These are phyloP conservation scores for Golubevia sp. DNA, from an alignment of 1,284 basidiomycete species.

Conservation along the genomic window DNA sequence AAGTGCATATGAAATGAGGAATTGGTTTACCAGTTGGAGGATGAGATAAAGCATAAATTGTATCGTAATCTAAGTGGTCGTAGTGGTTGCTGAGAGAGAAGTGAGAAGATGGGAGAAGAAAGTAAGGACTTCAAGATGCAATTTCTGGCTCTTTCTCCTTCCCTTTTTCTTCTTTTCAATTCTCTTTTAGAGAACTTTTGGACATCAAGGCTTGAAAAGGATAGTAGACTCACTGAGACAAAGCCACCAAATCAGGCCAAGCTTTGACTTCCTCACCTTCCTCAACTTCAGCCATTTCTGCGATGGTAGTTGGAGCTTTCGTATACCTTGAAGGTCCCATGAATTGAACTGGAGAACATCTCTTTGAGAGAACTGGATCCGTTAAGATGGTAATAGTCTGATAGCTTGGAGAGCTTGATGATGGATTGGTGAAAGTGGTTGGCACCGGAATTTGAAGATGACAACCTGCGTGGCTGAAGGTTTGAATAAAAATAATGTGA, in stretches of 20 bases:
- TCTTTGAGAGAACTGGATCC: constrained; percentile 34
- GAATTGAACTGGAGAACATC: constrained; percentile 39
- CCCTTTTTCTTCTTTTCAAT: too few relatives aligned
- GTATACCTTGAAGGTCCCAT: constrained; percentile 37
- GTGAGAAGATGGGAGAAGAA: constrained; percentile 9
- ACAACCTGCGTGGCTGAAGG: constrained; percentile 23
- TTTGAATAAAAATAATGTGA: not conserved
- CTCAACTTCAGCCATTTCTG: constrained; percentile 19
- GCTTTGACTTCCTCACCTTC: constrained; percentile 16
- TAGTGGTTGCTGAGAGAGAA: constrained; percentile 29
- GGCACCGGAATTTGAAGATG: constrained; percentile 29
- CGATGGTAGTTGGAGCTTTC: constrained; percentile 28
- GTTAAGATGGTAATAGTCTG: constrained; percentile 24
- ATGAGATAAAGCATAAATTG: constrained; percentile 25
- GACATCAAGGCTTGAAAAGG: too few relatives aligned
- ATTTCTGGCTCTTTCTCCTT: too few relatives aligned
- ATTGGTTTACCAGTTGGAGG: constrained; percentile 3
- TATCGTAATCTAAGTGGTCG: constrained; percentile 40
- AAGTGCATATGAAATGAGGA: constrained; percentile 37
- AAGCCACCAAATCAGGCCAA: constrained; percentile 14
- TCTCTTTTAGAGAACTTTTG: too few relatives aligned
- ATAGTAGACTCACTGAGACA: too few relatives aligned
- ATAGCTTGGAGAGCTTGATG: not conserved
- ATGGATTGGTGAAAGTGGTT: constrained; percentile 1
- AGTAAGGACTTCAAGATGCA: constrained; percentile 22